Conservation (phyloP, 768 basidiomycete genomes). For the Xerocomus spinulosus region DNA sequence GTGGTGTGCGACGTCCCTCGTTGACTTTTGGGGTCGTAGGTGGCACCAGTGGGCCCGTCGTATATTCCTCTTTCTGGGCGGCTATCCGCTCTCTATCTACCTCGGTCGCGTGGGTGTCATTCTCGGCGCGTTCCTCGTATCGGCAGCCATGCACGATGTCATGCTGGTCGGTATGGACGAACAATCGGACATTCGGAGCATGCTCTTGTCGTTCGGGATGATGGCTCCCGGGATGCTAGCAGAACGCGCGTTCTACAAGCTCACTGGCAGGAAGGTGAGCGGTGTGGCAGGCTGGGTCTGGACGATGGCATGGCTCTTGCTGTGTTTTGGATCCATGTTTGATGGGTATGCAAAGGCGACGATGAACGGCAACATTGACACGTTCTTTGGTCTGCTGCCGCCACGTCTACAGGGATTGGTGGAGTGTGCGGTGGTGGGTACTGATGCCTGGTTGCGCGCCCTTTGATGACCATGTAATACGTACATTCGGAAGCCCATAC, state of each 20-base stretch:
- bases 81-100: conserved; percentile 29
- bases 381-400: no score
- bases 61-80: conserved; percentile 30
- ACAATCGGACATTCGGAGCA: conserved; percentile 37
- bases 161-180: conserved; percentile 48
- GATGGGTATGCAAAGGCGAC: no score
- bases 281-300: conserved; percentile 35
- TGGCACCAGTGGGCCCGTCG: conserved; percentile 39
- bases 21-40: conserved; percentile 35
- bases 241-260: conserved; percentile 32
- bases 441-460: conserved; percentile 14
- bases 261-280: conserved; percentile 26
- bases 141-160: conserved; percentile 52
- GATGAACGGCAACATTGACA: no score
- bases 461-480: not conserved
- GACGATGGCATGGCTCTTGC: conserved; percentile 29
- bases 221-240: conserved; percentile 48
- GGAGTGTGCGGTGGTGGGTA: conserved; percentile 5
- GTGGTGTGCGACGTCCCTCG: conserved; percentile 34
- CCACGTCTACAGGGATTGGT: conserved; percentile 11
- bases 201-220: conserved; percentile 50
- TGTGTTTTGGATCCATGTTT: conserved; percentile 21
- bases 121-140: conserved; percentile 53
- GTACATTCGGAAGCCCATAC: no score
- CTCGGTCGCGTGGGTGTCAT: conserved; percentile 47